Evolutionary conservation across 2,329 filamentous ascomycete species (phyloP).

Genomic region (Ophiostoma perfectum): DNA sequence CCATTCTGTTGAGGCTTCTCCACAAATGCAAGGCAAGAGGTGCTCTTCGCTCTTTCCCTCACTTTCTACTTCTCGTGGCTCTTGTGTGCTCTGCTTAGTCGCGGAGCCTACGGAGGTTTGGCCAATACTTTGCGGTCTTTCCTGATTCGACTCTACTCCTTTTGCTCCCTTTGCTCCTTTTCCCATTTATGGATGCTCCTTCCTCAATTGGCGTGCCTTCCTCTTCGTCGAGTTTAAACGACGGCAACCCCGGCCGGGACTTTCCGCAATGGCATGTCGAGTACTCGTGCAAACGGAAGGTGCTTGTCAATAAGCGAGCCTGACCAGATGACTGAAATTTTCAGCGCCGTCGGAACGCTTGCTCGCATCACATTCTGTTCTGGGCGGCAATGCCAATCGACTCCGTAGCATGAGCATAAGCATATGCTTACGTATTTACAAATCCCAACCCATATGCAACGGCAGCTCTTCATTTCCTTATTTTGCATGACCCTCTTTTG

Average conservation of each 20-base stretch:
- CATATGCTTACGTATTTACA: background rate
- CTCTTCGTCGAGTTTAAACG: background rate
- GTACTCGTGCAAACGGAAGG: conserved; percentile 4
- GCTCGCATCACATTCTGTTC: background rate
- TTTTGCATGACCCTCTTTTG: conserved; percentile 15
- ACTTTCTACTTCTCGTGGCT: background rate
- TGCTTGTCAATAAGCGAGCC: background rate
- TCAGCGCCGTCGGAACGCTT: background rate
- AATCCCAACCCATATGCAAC: background rate
- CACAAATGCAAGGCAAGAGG: no score
- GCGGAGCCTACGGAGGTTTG: background rate
- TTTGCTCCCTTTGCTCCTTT: background rate
- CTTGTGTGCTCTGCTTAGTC: background rate
- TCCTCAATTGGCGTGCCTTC: background rate
- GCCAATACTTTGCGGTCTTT: background rate
- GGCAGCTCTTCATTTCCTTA: conserved; percentile 11
- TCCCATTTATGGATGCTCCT: no score
- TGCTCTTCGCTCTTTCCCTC: no score
- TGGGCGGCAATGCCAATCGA: background rate
- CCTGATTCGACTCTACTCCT: background rate
- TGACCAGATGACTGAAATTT: background rate
- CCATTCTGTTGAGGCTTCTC: no score
- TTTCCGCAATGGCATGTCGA: background rate
- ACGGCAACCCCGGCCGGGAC: conserved; percentile 11
- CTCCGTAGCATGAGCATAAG: background rate